A percentile compares a stretch with the other conserved stretches of the same genome.
These are phyloP conservation scores for Sugiyamaella japonica DNA, from an alignment of 1,139 yeast species.

Conservation along the genomic window DNA sequence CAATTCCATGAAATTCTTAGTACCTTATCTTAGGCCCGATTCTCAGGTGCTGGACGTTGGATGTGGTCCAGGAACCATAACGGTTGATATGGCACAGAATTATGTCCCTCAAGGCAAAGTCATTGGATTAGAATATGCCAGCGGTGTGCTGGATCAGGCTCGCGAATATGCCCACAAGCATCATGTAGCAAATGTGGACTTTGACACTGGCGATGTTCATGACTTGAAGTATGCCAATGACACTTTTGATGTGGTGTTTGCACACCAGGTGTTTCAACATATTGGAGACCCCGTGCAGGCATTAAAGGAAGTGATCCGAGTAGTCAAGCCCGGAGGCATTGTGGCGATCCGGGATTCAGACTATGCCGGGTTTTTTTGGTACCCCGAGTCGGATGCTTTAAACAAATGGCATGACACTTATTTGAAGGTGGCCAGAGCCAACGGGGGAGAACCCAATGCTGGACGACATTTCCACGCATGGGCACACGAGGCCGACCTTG, in stretches of 20 bases:
- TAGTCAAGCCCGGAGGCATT: slow-evolving; percentile 33
- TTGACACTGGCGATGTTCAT: slow-evolving; percentile 41
- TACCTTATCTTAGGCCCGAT: slow-evolving; percentile 39
- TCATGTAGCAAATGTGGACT: slow-evolving; percentile 35
- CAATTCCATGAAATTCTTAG: slow-evolving; percentile 39
- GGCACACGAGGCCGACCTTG: slow-evolving; percentile 31
- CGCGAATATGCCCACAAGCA: slow-evolving; percentile 23
- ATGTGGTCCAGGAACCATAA: slow-evolving; percentile 48
- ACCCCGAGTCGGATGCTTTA: slow-evolving; percentile 27
- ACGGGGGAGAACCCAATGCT: slow-evolving; percentile 32
- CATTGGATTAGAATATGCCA: slow-evolving; percentile 43
- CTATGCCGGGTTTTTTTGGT: slow-evolving; percentile 29
- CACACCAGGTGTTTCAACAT: slow-evolving; percentile 47
- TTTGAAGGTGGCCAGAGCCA: slow-evolving; percentile 26
- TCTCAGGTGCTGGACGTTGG: slow-evolving; percentile 46
- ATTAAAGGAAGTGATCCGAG: slow-evolving; percentile 33
- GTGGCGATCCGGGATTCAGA: slow-evolving; percentile 44
- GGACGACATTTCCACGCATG: slow-evolving; percentile 25
- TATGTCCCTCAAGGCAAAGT: slow-evolving; percentile 38
- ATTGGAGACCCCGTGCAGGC: slow-evolving; percentile 41
- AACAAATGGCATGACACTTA: slow-evolving; percentile 26
- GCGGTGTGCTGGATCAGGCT: slow-evolving; percentile 40
- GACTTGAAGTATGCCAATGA: slow-evolving; percentile 43
- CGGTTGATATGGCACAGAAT: slow-evolving; percentile 43
- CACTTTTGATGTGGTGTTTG: slow-evolving; percentile 44